Base-by-base conservation (phyloP, 257 asterid species). In the Solanum gracilifrons region DNA sequence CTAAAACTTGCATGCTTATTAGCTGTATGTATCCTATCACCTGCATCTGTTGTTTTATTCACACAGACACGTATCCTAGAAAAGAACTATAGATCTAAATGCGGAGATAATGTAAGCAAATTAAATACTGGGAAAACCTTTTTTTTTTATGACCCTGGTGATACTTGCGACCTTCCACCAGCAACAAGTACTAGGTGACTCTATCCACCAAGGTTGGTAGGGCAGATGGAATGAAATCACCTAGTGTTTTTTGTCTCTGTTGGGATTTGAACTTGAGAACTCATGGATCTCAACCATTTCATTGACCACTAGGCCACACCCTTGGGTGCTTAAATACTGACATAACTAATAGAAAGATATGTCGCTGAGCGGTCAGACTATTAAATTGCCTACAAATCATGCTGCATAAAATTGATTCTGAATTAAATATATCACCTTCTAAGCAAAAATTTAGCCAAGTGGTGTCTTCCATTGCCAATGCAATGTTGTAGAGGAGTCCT, bases 401-500 rank as follows among this genome's bases (percentile, higher is more conserved):
- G 43, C 41, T 48, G 39, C 43, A 20, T 48, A 29, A 48, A 48
- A 48, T 16, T 48, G 43, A 82, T 18, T 48, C 12, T 5, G 21
- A 29, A 33, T 4, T 48, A 32, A 84, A 86, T 79, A 79, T 60
- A 85, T 91, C 91, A 97, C 99, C 99, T 97, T 92, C 98, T 92
- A 83, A 97, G 98, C 89, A 97, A 89, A 89, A 94, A 90, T 91
- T 95, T 97, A 35, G 99, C 98, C 89, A 94, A 91, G 71, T 87
- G 88, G 87, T 93, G 94, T 89, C 93, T 94, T 89, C 98, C 98
- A 87, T 88, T 90, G 90, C 93, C 60, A 88, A 97, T 93, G 96
- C 99, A 97, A 92, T 97, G 97, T 75, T 92, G 98, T 72, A 97
- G 91, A 88, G 99, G 97, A 79, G 99, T 95, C 90, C 98, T 92